phyloP scores from a whole-genome alignment of 1,139 yeast species.

The Barnettozyma hawaiiensis region DNA sequence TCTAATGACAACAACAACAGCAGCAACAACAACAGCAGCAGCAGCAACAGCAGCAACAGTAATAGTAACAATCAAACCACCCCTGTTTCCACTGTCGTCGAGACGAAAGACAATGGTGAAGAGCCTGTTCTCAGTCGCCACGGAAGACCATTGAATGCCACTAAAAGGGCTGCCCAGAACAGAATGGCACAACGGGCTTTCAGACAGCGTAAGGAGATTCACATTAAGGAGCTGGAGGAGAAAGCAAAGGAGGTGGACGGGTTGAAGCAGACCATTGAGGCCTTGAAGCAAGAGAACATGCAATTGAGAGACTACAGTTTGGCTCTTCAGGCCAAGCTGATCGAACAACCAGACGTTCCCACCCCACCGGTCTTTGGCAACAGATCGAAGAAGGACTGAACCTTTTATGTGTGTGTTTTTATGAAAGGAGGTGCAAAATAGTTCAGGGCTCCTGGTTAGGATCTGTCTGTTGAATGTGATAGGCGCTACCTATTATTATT shows the following conservation, averaged over 20 bases:
- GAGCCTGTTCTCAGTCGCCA: conserved; percentile 22
- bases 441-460: neutral
- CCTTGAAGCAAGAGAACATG: conserved; percentile 60
- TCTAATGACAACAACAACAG: conserved; percentile 18
- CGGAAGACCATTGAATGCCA: conserved; percentile 50
- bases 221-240: conserved; percentile 70
- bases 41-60: too few species aligned
- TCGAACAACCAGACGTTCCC: conserved; percentile 39
- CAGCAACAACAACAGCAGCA: too few species aligned
- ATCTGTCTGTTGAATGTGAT: neutral
- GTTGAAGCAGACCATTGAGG: conserved; percentile 57
- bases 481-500: neutral
- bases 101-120: conserved; percentile 4
- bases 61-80: conserved; percentile 10
- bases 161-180: conserved; percentile 86
- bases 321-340: conserved; percentile 60
- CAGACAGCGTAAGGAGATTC: conserved; percentile 71
- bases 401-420: neutral
- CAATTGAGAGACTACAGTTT: conserved; percentile 69
- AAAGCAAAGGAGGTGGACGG: conserved; percentile 58
- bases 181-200: conserved; percentile 86
- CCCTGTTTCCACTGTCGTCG: neutral
- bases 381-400: conserved; percentile 15
- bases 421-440: neutral
- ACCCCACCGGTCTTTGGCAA: conserved; percentile 37